Evolutionary conservation across 495 filamentous ascomycete genomes (phyloP).

Genomic region (Staphylotrichum tortipilum): DNA sequence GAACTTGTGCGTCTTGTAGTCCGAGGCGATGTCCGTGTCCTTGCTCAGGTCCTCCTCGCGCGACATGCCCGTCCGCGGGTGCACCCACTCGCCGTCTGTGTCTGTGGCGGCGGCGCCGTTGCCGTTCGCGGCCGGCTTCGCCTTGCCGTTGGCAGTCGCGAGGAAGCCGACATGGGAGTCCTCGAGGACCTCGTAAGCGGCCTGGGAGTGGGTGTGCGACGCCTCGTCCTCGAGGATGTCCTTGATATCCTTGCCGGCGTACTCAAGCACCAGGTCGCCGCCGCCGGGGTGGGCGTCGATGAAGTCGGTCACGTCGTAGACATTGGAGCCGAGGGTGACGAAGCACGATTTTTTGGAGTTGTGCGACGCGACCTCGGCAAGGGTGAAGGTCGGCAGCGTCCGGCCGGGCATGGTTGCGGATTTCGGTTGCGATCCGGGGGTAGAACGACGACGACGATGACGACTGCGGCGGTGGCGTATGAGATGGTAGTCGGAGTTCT

Average conservation of each 20-base stretch:
- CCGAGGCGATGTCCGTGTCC: conserved; percentile 65
- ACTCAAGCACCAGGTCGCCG: conserved; percentile 76
- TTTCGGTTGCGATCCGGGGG: background rate
- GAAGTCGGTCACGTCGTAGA: conserved; percentile 92
- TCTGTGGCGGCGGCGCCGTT: conserved; percentile 16
- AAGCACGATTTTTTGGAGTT: conserved; percentile 81
- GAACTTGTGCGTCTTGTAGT: conserved; percentile 86
- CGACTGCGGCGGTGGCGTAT: no score
- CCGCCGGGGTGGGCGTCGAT: conserved; percentile 85
- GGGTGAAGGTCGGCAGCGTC: conserved; percentile 69
- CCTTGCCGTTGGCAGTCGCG: conserved; percentile 35
- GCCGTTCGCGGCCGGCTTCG: conserved; percentile 14
- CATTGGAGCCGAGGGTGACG: conserved; percentile 79
- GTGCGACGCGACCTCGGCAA: conserved; percentile 70
- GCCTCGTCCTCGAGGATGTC: conserved; percentile 74
- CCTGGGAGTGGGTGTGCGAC: conserved; percentile 78
- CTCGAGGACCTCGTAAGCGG: conserved; percentile 88
- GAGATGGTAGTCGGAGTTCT: no score
- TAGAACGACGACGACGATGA: no score
- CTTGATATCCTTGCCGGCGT: conserved; percentile 78
- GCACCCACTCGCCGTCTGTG: conserved; percentile 41
- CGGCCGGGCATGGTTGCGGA: conserved; percentile 26
- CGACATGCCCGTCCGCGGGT: conserved; percentile 75
- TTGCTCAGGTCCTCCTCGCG: conserved; percentile 75
- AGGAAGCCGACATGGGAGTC: conserved; percentile 73